Conservation (phyloP, 2,329 filamentous ascomycete genomes). For the Pseudopithomyces chartarum region DNA sequence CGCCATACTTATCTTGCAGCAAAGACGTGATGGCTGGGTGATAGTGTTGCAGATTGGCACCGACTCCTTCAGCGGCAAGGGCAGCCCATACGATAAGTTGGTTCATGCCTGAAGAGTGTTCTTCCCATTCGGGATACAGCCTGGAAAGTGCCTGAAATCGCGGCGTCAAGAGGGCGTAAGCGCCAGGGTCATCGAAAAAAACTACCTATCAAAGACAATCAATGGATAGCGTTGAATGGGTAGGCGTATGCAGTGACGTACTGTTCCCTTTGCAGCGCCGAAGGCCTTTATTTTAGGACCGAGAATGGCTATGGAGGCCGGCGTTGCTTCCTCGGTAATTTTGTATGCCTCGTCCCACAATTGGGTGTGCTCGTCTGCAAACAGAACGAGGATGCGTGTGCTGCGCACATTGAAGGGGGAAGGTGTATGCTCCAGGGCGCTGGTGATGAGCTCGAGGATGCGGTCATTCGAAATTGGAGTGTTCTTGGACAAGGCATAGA, state of each 20-base stretch:
- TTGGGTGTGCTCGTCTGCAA: slow-evolving; percentile 27
- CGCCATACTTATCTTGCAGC: slow-evolving; percentile 26
- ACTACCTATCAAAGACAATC: slow-evolving; percentile 12
- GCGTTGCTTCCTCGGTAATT: slow-evolving; percentile 19
- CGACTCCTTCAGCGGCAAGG: slow-evolving; percentile 31
- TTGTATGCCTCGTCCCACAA: slow-evolving; percentile 31
- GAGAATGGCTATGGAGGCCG: slow-evolving; percentile 19
- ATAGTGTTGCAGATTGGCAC: slow-evolving; percentile 34
- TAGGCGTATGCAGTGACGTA: slow-evolving; percentile 7
- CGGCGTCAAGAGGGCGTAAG: slow-evolving; percentile 19
- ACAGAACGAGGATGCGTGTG: slow-evolving; percentile 32
- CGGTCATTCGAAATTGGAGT: slow-evolving; percentile 28
- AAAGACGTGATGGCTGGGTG: slow-evolving; percentile 28
- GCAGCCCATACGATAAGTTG: slow-evolving; percentile 36
- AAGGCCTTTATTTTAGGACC: slow-evolving; percentile 29
- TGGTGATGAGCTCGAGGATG: slow-evolving; percentile 30
- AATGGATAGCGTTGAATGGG: not conserved
- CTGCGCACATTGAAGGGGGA: slow-evolving; percentile 39
- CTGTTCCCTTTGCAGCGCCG: slow-evolving; percentile 25
- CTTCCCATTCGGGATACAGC: slow-evolving; percentile 26
- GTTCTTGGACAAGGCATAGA: slow-evolving; percentile 28
- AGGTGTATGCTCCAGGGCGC: slow-evolving; percentile 30
- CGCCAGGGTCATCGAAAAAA: slow-evolving; percentile 27
- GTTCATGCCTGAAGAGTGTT: slow-evolving; percentile 29
- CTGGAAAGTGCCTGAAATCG: slow-evolving; percentile 20